phyloP scores from a whole-genome alignment of 129 eudicot species.

The Daucus carota region DNA sequence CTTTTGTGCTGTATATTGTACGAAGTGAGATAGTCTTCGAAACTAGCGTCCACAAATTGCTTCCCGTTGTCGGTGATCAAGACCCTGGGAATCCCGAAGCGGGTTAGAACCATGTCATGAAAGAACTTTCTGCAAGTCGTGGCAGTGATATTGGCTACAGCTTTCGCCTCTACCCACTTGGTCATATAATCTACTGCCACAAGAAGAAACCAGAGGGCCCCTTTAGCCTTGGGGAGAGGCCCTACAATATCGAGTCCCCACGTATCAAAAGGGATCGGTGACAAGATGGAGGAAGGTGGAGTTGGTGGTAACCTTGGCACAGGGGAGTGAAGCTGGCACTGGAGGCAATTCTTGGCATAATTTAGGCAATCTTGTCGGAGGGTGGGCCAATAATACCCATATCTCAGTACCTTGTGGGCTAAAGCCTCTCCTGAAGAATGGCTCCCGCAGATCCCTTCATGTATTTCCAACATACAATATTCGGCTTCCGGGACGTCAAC shows the following conservation, averaged over 20 bases:
- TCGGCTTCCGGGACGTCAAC: neutral
- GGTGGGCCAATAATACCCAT: neutral
- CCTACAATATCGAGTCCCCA: neutral
- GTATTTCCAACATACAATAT: neutral
- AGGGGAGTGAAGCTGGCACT: no score
- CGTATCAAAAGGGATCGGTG: no score
- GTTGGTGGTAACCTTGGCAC: no score
- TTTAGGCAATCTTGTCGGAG: neutral
- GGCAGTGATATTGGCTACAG: neutral
- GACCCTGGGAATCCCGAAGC: neutral
- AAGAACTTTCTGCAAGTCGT: neutral
- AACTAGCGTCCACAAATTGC: neutral
- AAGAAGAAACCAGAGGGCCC: neutral
- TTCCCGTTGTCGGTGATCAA: neutral
- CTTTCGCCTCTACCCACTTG: constrained; percentile 13
- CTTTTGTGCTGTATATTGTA: neutral
- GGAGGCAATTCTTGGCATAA: no score
- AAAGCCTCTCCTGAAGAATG: neutral
- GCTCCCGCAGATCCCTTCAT: neutral
- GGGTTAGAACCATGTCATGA: neutral
- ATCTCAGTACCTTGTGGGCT: neutral
- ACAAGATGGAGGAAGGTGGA: no score
- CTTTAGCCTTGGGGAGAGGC: neutral
- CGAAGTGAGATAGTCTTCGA: no score
- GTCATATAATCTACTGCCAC: constrained; percentile 13